A percentile compares a stretch with the other conserved stretches of the same genome.
Evolutionary conservation across 2,329 filamentous ascomycete species (phyloP).

Genomic region (Pseudopyrenochaeta lycopersici): DNA sequence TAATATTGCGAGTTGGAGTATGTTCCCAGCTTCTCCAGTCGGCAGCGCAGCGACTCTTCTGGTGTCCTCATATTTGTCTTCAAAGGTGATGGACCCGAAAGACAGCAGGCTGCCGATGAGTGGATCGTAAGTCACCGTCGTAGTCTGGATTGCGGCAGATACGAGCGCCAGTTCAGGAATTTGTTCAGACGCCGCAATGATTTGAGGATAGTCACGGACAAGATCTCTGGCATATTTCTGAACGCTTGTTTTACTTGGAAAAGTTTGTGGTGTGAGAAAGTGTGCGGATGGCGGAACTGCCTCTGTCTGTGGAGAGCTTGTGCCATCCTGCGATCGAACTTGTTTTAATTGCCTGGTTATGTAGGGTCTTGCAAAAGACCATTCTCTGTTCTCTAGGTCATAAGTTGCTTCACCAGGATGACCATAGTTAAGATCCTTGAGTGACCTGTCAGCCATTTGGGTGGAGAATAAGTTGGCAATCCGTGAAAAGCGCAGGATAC

Average conservation of each 20-base stretch:
- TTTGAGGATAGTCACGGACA: constrained; percentile 28
- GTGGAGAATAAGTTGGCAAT: constrained; percentile 40
- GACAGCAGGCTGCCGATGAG: constrained; percentile 59
- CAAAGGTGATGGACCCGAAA: constrained; percentile 64
- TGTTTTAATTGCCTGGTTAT: constrained; percentile 30
- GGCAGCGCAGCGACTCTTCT: constrained; percentile 43
- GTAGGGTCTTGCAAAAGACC: constrained; percentile 58
- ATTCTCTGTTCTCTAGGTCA: constrained; percentile 55
- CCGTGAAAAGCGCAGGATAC: constrained; percentile 6
- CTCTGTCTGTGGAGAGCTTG: constrained; percentile 15
- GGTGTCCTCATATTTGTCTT: constrained; percentile 40
- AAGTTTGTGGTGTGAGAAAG: constrained; percentile 3
- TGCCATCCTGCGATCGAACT: constrained; percentile 31
- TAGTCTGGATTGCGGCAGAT: constrained; percentile 42
- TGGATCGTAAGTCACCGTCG: constrained; percentile 50
- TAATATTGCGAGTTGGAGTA: constrained; percentile 65
- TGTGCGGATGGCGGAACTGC: constrained; percentile 27
- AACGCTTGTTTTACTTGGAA: constrained; percentile 7
- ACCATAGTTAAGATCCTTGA: constrained; percentile 62
- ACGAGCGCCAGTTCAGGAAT: constrained; percentile 32
- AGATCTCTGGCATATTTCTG: constrained; percentile 27
- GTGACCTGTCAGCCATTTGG: constrained; percentile 66
- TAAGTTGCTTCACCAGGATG: constrained; percentile 63
- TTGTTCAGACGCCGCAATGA: constrained; percentile 29
- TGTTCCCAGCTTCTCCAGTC: constrained; percentile 66